Evolutionary conservation across 78 protist species (phyloP).

Genomic region (Pigoraptor vietnamica): DNA sequence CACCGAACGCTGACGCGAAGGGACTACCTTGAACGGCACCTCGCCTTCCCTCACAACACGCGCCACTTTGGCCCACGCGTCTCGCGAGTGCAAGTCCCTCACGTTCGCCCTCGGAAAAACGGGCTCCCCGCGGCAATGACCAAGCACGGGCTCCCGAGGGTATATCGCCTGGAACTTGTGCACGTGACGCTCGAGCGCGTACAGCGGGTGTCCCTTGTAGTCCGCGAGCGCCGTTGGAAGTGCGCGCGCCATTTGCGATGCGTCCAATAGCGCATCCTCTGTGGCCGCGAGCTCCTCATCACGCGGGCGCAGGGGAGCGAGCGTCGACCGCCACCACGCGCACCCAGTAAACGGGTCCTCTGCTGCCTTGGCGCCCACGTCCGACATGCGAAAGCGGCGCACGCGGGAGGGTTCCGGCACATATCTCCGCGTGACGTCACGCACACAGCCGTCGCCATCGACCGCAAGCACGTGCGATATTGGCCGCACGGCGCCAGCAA

Average conservation of each 20-base stretch:
- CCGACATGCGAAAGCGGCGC: background rate
- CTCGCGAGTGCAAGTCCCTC: background rate
- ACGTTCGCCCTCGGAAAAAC: background rate
- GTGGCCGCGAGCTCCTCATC: background rate
- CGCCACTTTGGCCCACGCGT: background rate
- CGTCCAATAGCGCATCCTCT: background rate
- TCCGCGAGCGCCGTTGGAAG: background rate
- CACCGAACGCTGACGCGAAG: background rate
- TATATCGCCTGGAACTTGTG: background rate
- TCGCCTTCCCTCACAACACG: background rate
- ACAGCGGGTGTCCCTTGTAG: background rate
- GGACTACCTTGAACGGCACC: background rate
- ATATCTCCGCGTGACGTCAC: background rate
- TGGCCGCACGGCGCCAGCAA: background rate
- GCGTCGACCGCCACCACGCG: background rate
- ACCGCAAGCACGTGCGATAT: background rate
- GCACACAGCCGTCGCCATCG: background rate
- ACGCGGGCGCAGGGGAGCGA: background rate
- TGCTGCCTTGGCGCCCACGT: background rate
- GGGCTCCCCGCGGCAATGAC: background rate
- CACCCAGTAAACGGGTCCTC: background rate
- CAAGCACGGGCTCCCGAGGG: background rate
- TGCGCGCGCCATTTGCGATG: background rate
- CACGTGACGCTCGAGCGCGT: background rate
- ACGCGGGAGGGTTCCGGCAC: background rate